These are phyloP conservation scores for Xylariaceae sp. DNA, from an alignment of 2,329 filamentous ascomycete species.

Conservation along the genomic window DNA sequence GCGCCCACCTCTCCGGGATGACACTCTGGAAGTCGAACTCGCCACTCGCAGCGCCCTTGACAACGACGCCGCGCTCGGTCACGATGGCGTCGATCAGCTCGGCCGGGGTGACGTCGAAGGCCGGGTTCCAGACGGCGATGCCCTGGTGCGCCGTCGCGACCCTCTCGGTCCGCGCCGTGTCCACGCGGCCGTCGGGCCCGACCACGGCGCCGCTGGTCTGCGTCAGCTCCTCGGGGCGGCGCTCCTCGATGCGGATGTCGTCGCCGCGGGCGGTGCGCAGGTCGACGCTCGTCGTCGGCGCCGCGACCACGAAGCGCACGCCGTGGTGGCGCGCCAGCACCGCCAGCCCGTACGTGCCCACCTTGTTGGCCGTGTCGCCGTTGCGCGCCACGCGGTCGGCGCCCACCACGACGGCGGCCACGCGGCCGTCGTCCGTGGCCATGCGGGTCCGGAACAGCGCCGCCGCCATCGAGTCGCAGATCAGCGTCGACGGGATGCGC, in stretches of 20 bases:
- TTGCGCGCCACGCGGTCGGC: constrained; percentile 94
- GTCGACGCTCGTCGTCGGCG: constrained; percentile 91
- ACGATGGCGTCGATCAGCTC: constrained; percentile 88
- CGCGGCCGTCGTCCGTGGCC: constrained; percentile 58
- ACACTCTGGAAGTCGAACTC: constrained; percentile 57
- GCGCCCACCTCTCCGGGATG: constrained; percentile 48
- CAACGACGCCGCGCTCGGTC: constrained; percentile 82
- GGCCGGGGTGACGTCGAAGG: constrained; percentile 90
- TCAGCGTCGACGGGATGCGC: constrained; percentile 78
- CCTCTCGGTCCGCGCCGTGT: constrained; percentile 55
- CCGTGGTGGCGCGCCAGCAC: constrained; percentile 85
- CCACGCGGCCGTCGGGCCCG: constrained; percentile 53
- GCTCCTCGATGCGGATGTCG: constrained; percentile 86
- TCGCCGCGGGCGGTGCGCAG: constrained; percentile 67
- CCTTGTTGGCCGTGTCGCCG: constrained; percentile 97
- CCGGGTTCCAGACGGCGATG: constrained; percentile 91
- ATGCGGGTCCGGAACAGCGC: constrained; percentile 65
- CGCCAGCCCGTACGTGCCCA: constrained; percentile 87
- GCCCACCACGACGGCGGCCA: constrained; percentile 85
- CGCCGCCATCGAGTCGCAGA: constrained; percentile 95
- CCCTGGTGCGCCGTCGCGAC: constrained; percentile 73
- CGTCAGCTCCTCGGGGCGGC: constrained; percentile 73
- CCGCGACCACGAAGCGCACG: constrained; percentile 90
- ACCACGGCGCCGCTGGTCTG: constrained; percentile 73
- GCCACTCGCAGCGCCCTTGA: constrained; percentile 61